Conservation (phyloP, 1,284 basidiomycete genomes). For the Austroboletus sp. region DNA sequence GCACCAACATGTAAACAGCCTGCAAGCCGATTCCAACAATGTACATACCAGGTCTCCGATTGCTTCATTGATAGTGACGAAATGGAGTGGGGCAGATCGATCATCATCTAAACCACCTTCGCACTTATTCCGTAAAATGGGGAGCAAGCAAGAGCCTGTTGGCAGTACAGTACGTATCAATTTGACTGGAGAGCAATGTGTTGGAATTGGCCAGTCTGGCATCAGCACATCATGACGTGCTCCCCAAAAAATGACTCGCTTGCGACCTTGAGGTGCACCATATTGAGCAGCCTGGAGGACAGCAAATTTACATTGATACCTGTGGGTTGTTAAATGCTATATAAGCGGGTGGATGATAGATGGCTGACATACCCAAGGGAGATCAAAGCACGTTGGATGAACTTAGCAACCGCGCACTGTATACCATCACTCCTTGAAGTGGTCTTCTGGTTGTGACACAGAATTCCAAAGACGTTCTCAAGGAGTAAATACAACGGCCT, state of each 20-base stretch:
- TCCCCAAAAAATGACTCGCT: constrained; percentile 61
- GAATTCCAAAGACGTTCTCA: constrained; percentile 62
- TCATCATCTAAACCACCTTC: constrained; percentile 30
- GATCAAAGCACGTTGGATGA: constrained; percentile 51
- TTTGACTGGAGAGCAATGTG: constrained; percentile 40
- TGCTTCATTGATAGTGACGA: constrained; percentile 56
- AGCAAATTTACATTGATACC: constrained; percentile 62
- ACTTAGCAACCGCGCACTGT: constrained; percentile 55
- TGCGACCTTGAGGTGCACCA: constrained; percentile 62
- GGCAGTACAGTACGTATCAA: constrained; percentile 31
- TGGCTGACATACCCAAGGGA: constrained; percentile 49
- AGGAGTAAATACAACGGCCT: constrained; percentile 57
- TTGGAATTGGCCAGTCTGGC: constrained; percentile 60
- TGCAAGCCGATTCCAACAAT: constrained; percentile 4
- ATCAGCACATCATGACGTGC: constrained; percentile 49
- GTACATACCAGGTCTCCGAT: constrained; percentile 56
- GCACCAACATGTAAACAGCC: constrained; percentile 5
- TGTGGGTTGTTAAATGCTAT: constrained; percentile 22
- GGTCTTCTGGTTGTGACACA: constrained; percentile 40
- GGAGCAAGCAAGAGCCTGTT: constrained; percentile 33
- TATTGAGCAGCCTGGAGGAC: constrained; percentile 62
- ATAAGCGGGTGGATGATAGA: neutral
- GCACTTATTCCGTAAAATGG: constrained; percentile 38
- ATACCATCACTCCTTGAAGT: constrained; percentile 32
- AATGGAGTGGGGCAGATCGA: constrained; percentile 50